Base-by-base conservation (phyloP, 352 stramenopile species). In the Phytopythium ostracodes region DNA sequence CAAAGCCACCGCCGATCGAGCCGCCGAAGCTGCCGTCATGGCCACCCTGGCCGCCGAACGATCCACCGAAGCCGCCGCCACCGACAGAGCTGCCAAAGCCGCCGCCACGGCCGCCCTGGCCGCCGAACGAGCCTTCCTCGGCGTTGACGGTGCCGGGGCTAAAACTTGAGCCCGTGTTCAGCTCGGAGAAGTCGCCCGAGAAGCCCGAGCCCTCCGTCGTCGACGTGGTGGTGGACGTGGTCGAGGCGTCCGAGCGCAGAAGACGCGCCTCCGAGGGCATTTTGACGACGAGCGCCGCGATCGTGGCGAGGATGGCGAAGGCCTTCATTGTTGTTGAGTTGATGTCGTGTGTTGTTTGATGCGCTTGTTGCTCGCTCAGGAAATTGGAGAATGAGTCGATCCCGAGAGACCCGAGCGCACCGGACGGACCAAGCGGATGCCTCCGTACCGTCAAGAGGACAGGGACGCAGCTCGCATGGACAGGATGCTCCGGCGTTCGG, bases 331-430 rank as follows among this genome's bases (percentile, higher is more conserved):
- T 47, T 25, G 18, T 46, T 43, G 24, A 17, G 9, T 46, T 46
- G 35, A 33, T 18, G 8, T n/a, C 18, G 27, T 58, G 52, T 22
- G 22, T 14, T 43, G 52, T 11, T 35, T 58, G 54, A 35, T 25
- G 35, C 18, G 54, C 35, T 59, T 59, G 54, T 18, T 59, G 33
- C 20, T 35, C 18, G 54, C 38, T 14, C 35, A 59, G 54, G 54
- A 51, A 59, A 59, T 40, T 59, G 54, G 54, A 51, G 54, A 59
- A 59, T 59, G 54, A 59, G 33, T 38, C n/a, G 52, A 18, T 31
- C 33, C n/a, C 18, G 7, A 18, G 4, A 22, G 15, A 38, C 20
- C 22, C 43, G 15, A 8, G 43, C 31, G 22, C 54, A 22, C 40
- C 25, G n/a, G 17, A 15, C 53, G 33, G 29, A 20, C 25, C 22